Evolutionary conservation across 331 rosid genomes (phyloP).

Genomic region (Prunus yedoensis): DNA sequence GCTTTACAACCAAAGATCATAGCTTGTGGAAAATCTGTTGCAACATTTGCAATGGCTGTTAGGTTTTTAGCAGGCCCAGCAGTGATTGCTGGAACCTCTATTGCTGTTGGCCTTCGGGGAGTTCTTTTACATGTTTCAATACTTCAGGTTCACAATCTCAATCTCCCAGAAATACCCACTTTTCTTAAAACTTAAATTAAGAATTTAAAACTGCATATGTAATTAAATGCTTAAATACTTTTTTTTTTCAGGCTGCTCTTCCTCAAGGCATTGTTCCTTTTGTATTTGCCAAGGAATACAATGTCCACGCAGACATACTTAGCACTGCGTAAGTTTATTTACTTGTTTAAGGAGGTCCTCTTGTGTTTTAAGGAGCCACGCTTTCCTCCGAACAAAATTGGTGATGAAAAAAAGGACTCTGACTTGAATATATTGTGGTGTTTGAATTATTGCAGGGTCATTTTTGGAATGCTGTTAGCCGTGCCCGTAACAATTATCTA

Average conservation of each 20-base stretch:
- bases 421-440: background rate
- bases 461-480: constrained; percentile 91
- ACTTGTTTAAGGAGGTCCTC: background rate
- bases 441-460: constrained; percentile 63
- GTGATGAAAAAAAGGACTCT: background rate
- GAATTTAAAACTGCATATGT: background rate
- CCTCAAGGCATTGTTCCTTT: constrained; percentile 99
- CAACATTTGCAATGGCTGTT: constrained; percentile 94
- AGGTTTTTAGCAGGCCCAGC: constrained; percentile 98
- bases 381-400: background rate
- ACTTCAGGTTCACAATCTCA: constrained; percentile 62
- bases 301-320: constrained; percentile 89
- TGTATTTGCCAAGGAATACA: constrained; percentile 95
- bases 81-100: constrained; percentile 90
- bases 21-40: constrained; percentile 94
- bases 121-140: constrained; percentile 86
- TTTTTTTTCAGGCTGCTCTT: constrained; percentile 74
- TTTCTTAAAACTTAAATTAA: background rate
- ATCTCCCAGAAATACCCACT: background rate
- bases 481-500: constrained; percentile 89
- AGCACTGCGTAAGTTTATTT: constrained; percentile 81
- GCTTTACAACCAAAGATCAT: constrained; percentile 94
- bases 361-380: background rate
- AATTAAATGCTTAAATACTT: background rate
- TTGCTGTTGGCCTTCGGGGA: constrained; percentile 83